phyloP scores from a whole-genome alignment of 1,284 basidiomycete species.

The Marasmius sp. region DNA sequence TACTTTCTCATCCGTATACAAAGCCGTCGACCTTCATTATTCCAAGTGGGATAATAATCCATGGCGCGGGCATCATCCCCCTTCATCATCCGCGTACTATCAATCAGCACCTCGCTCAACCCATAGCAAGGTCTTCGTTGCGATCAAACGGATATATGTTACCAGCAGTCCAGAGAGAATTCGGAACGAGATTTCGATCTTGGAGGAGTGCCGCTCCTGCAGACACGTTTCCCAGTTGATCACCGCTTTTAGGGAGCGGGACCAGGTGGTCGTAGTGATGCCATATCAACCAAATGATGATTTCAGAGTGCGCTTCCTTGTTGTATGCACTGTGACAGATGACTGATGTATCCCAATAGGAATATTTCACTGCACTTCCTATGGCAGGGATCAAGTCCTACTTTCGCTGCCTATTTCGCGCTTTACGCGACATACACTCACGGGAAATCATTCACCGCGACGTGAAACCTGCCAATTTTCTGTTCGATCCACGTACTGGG shows the following conservation, averaged over 20 bases:
- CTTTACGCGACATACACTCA: conserved; percentile 87
- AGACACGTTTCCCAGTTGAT: conserved; percentile 90
- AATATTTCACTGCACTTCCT: conserved; percentile 73
- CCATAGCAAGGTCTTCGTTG: conserved; percentile 74
- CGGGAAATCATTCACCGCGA: conserved; percentile 93
- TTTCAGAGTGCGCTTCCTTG: conserved; percentile 66
- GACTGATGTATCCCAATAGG: conserved; percentile 39
- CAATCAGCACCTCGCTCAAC: conserved; percentile 46
- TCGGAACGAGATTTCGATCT: conserved; percentile 92
- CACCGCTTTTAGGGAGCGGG: conserved; percentile 88
- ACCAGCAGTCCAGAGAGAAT: conserved; percentile 93
- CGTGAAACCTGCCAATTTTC: conserved; percentile 98
- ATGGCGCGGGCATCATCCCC: conserved; percentile 75
- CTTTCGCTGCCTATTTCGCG: conserved; percentile 89
- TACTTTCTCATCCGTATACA: conserved; percentile 99
- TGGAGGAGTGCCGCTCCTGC: conserved; percentile 82
- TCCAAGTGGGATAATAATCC: conserved; percentile 78
- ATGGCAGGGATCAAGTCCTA: conserved; percentile 82
- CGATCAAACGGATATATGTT: conserved; percentile 96
- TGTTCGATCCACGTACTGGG: conserved; percentile 86
- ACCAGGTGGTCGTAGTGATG: conserved; percentile 95
- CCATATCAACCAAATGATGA: conserved; percentile 93
- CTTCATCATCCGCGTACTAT: conserved; percentile 58
- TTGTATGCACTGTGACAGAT: not conserved
- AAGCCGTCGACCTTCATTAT: conserved; percentile 83